phyloP scores from a whole-genome alignment of 169 alveolate genomes.

The Cryptosporidium ryanae region DNA sequence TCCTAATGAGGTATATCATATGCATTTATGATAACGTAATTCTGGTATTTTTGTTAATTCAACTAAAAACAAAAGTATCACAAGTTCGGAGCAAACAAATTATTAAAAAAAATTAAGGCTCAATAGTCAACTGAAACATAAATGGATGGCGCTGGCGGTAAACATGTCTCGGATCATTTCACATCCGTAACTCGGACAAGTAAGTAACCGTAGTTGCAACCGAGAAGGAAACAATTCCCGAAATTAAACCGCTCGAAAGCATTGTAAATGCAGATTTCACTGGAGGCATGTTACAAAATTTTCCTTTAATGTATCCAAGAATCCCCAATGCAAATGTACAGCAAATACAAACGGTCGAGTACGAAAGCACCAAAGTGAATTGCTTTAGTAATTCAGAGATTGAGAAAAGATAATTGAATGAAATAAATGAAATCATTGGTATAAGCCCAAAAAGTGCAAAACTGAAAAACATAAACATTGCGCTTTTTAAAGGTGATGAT shows the following conservation, averaged over 20 bases:
- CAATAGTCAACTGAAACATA: no score
- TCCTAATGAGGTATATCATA: no score
- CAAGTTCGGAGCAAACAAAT: no score
- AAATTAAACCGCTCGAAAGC: conserved; percentile 84
- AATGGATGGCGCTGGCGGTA: conserved; percentile 41
- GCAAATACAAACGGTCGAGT: conserved; percentile 81
- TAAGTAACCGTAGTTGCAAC: conserved; percentile 79
- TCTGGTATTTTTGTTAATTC: no score
- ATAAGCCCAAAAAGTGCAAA: conserved; percentile 87
- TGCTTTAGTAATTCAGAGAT: conserved; percentile 47
- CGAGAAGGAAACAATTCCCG: conserved; percentile 84
- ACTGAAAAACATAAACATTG: conserved; percentile 87
- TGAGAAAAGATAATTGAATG: conserved; percentile 76
- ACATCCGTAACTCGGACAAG: conserved; percentile 10
- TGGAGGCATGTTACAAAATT: conserved; percentile 83
- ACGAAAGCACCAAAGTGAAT: conserved; percentile 74
- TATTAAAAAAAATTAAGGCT: no score
- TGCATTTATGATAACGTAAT: no score
- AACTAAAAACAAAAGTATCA: no score
- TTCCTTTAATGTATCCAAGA: conserved; percentile 84
- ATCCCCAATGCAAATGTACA: conserved; percentile 81
- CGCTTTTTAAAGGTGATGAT: conserved; percentile 76
- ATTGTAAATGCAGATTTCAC: conserved; percentile 81
- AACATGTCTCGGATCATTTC: not conserved
- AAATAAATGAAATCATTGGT: conserved; percentile 88